Evolutionary conservation across 305 asterid genomes (phyloP).

Genomic region (Rubia peregrina): DNA sequence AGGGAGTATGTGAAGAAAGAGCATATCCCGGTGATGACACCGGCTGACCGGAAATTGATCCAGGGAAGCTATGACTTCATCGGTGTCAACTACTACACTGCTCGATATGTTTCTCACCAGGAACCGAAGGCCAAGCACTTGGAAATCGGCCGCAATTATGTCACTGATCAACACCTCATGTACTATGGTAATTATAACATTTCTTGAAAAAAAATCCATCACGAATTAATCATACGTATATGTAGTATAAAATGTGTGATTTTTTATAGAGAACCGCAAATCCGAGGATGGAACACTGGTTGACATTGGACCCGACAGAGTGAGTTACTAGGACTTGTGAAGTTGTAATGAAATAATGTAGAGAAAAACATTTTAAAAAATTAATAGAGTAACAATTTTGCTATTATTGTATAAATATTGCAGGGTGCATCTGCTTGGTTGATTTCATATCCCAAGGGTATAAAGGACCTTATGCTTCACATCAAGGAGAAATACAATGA

Average conservation of each 20-base stretch:
- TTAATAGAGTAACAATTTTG: too few species aligned
- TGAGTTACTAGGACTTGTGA: background rate
- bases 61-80: slow-evolving; percentile 5
- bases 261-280: background rate
- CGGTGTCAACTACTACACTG: slow-evolving; percentile 7
- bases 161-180: background rate
- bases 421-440: slow-evolving; percentile 11
- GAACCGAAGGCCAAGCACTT: background rate
- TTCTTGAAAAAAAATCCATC: background rate
- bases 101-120: background rate
- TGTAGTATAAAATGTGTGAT: background rate
- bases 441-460: slow-evolving; percentile 6
- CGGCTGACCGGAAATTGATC: background rate
- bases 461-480: background rate
- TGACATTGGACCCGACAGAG: background rate
- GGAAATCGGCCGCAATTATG: background rate
- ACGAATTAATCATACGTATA: background rate
- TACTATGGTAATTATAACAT: background rate
- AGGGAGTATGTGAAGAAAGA: background rate
- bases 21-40: background rate
- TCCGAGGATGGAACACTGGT: background rate
- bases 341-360: too few species aligned
- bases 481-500: slow-evolving; percentile 1
- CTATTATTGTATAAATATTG: background rate
- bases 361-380: too few species aligned